Evolutionary conservation across 306 rosid species (phyloP).

Genomic region (Vigna trinervia): DNA sequence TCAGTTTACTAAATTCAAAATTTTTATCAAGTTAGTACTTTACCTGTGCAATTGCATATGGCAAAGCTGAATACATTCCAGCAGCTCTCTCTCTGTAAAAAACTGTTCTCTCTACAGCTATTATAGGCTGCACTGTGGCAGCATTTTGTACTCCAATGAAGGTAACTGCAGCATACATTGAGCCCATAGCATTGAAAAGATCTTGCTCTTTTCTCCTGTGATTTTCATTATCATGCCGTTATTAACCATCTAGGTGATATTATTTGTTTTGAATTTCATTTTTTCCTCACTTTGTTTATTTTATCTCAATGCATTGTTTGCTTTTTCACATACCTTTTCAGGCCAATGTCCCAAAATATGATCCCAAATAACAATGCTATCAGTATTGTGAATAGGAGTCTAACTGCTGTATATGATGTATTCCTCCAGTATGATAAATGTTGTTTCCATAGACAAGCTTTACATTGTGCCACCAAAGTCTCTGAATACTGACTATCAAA

Average conservation of each 20-base stretch:
- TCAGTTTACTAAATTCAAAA: no score
- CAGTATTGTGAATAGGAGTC: constrained; percentile 52
- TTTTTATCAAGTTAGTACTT: not conserved
- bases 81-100: constrained; percentile 86
- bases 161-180: constrained; percentile 71
- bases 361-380: constrained; percentile 54
- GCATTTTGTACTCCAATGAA: constrained; percentile 81
- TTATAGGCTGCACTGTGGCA: constrained; percentile 70
- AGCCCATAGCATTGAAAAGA: constrained; percentile 82
- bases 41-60: constrained; percentile 80
- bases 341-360: constrained; percentile 57
- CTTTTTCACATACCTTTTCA: constrained; percentile 46
- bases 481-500: constrained; percentile 50
- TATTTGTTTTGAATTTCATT: not conserved
- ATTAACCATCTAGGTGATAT: not conserved
- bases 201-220: constrained; percentile 60
- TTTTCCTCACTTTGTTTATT: not conserved
- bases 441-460: constrained; percentile 59
- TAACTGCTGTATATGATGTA: constrained; percentile 54
- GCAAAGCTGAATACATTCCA: constrained; percentile 81
- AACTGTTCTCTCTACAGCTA: constrained; percentile 78
- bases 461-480: constrained; percentile 46
- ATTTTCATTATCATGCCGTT: constrained; percentile 2
- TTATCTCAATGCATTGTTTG: not conserved
- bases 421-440: constrained; percentile 60